phyloP scores from a whole-genome alignment of 768 basidiomycete genomes.

The Calocera viscosa region DNA sequence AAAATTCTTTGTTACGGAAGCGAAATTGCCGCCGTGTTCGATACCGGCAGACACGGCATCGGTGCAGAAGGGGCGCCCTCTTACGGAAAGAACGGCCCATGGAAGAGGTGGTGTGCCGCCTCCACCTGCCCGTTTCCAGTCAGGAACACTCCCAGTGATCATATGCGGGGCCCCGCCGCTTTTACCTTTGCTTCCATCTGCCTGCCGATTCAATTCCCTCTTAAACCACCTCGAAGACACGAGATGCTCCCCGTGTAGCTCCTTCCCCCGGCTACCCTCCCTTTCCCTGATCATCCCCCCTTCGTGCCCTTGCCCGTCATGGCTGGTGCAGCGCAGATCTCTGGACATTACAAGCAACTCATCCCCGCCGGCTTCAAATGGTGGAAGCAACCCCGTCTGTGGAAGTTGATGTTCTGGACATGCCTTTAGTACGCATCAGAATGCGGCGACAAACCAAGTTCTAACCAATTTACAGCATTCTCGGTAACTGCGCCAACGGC shows the following conservation, averaged over 20 bases:
- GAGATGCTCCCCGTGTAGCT: not conserved
- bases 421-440: not conserved
- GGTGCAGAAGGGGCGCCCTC: not conserved
- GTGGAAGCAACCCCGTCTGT: not conserved
- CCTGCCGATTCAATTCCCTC: constrained; percentile 1
- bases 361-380: not conserved
- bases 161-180: not conserved
- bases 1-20: not conserved
- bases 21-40: not conserved
- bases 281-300: not conserved
- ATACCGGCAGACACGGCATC: not conserved
- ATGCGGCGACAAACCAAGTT: not conserved
- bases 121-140: constrained; percentile 5
- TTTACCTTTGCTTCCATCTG: not conserved
- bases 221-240: not conserved
- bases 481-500: constrained; percentile 6
- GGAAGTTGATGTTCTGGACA: constrained; percentile 8
- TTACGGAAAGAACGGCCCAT: not conserved
- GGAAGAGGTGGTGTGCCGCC: not conserved
- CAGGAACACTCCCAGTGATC: constrained; percentile 5
- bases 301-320: not conserved
- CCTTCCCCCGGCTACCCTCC: constrained; percentile 5
- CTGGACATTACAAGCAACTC: constrained; percentile 7
- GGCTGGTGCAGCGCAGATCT: constrained; percentile 2
- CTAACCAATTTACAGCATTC: not conserved